phyloP scores from a whole-genome alignment of 306 rosid genomes.

The Carpinus viminea region DNA sequence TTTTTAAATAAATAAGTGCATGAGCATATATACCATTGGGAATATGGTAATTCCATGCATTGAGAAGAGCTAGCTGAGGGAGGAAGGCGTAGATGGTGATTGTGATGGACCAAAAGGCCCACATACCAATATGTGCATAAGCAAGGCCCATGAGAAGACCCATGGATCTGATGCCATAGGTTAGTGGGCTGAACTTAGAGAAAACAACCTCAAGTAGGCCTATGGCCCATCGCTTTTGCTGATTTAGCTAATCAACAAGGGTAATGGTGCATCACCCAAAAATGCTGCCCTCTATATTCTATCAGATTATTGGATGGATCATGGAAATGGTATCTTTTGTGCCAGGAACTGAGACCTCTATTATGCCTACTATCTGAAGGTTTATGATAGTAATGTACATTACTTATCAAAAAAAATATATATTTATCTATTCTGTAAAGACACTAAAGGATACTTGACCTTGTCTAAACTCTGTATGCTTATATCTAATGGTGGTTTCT shows the following conservation, averaged over 20 bases:
- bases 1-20: background rate
- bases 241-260: constrained; percentile 35
- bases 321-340: constrained; percentile 7
- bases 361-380: background rate
- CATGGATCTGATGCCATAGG: constrained; percentile 25
- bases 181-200: constrained; percentile 39
- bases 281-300: constrained; percentile 28
- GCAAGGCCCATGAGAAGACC: constrained; percentile 38
- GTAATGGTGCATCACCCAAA: constrained; percentile 38
- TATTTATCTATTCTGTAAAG: constrained; percentile 1
- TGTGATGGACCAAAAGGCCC: constrained; percentile 41
- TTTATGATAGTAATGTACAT: background rate
- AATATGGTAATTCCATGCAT: constrained; percentile 40
- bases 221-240: constrained; percentile 39
- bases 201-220: constrained; percentile 37
- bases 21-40: constrained; percentile 13
- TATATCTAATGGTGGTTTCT: constrained; percentile 13
- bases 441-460: constrained; percentile 11
- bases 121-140: constrained; percentile 27
- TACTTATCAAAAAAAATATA: background rate
- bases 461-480: constrained; percentile 5
- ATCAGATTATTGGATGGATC: background rate
- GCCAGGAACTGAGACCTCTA: constrained; percentile 14
- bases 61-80: constrained; percentile 44
- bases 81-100: constrained; percentile 37